phyloP scores from a whole-genome alignment of 495 filamentous ascomycete genomes.

The Bacidia rubella region DNA sequence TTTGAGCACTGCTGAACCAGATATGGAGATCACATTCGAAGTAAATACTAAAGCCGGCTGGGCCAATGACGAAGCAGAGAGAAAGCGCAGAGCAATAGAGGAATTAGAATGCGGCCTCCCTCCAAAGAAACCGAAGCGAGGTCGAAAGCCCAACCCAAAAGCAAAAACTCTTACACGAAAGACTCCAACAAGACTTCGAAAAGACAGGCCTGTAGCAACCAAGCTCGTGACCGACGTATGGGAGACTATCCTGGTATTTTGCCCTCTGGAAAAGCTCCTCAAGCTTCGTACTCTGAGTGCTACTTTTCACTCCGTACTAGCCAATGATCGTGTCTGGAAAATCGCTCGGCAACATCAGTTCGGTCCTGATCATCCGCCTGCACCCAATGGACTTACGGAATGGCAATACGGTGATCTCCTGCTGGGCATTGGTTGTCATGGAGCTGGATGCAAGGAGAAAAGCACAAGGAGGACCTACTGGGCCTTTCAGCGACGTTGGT shows the following conservation, averaged over 20 bases:
- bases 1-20: not conserved
- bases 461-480: conserved; percentile 16
- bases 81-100: not conserved
- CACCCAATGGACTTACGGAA: conserved; percentile 13
- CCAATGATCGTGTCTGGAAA: conserved; percentile 9
- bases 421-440: conserved; percentile 14
- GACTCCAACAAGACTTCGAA: conserved; percentile 12
- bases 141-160: not conserved
- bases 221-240: conserved; percentile 10
- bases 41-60: not conserved
- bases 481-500: conserved; percentile 15
- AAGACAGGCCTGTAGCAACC: conserved; percentile 10
- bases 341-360: conserved; percentile 6
- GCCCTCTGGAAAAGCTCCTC: conserved; percentile 9
- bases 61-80: not conserved
- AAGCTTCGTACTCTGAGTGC: conserved; percentile 2
- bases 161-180: not conserved
- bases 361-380: conserved; percentile 13
- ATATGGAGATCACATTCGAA: not conserved
- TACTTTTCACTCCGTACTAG: conserved; percentile 2
- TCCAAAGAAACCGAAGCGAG: not conserved
- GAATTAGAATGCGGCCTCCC: not conserved
- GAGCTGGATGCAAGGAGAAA: conserved; percentile 8
- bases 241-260: conserved; percentile 10
- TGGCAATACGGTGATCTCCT: conserved; percentile 16